Percentiles rank a stretch among this genome's conserved stretches.
Evolutionary conservation across 2,329 filamentous ascomycete species (phyloP).

Genomic region (Beauveria rudraprayagi): DNA sequence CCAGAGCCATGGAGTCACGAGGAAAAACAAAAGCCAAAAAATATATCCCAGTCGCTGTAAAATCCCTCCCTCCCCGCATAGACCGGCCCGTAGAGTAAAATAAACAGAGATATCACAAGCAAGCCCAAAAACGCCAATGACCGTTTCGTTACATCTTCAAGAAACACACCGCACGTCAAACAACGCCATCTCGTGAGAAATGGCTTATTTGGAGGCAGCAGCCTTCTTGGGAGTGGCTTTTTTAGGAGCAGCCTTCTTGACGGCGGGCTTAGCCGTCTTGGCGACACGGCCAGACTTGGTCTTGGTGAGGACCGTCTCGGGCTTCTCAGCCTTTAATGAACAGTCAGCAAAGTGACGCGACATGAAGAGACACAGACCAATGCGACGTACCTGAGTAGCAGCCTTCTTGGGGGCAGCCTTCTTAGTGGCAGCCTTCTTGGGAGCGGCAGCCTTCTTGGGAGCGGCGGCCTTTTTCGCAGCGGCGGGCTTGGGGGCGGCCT

Average conservation of each 20-base stretch:
- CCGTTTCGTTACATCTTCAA: conserved; percentile 15
- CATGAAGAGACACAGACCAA: not conserved
- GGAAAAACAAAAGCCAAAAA: not conserved
- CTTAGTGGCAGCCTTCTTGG: conserved; percentile 37
- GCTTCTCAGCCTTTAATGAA: conserved; percentile 47
- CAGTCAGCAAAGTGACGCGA: not conserved
- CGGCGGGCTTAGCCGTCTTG: conserved; percentile 50
- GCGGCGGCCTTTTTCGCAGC: conserved; percentile 24
- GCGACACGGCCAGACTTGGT: conserved; percentile 81
- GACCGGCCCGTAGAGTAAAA: conserved; percentile 4
- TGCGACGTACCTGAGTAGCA: not conserved
- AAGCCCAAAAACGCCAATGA: conserved; percentile 21
- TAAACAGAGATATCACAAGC: conserved; percentile 2
- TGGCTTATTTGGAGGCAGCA: conserved; percentile 30
- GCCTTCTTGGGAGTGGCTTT: conserved; percentile 37
- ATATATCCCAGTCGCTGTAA: conserved; percentile 5
- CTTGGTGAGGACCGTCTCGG: conserved; percentile 60
- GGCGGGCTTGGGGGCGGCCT: conserved; percentile 21
- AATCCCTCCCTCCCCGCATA: not conserved
- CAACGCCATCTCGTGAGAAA: conserved; percentile 12
- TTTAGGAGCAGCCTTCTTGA: conserved; percentile 41
- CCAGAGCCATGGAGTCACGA: not conserved
- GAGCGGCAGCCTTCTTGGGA: conserved; percentile 41
- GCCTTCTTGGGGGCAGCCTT: conserved; percentile 39
- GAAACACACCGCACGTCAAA: not conserved